Percentiles rank a stretch among this genome's conserved stretches.
Conservation (phyloP, 164 flowering plant species). For the Nymphaea thermarum region DNA sequence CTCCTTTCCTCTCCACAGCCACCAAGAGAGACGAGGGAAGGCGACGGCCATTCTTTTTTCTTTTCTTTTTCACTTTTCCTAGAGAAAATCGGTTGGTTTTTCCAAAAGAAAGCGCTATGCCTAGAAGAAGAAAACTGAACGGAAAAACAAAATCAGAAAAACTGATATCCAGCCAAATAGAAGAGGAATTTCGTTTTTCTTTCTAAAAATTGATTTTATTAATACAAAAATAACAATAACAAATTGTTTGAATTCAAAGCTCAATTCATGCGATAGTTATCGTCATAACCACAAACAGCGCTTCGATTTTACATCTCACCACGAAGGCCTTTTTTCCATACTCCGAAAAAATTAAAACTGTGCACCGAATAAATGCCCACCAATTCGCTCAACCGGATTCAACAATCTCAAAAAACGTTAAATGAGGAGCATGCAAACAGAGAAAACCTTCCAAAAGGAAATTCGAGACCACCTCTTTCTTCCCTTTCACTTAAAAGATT, state of each 20-base stretch:
- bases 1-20: conserved; percentile 34
- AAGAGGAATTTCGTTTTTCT: background rate
- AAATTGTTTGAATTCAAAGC: background rate
- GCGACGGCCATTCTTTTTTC: conserved; percentile 27
- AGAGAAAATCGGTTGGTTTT: background rate
- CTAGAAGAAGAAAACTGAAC: background rate
- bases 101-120: background rate
- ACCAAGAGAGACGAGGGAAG: conserved; percentile 33
- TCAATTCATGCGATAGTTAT: background rate
- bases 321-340: no score
- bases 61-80: background rate
- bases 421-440: no score
- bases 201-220: no score
- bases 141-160: background rate
- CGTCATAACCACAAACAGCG: no score
- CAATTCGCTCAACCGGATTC: no score
- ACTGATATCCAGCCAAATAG: background rate
- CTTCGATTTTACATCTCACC: no score
- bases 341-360: no score
- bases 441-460: no score
- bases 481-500: no score
- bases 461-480: no score
- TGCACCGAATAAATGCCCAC: no score
- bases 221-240: background rate
- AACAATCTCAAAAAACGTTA: no score